These are phyloP conservation scores for Panicum miliaceum DNA, from an alignment of 176 grass and related monocot genomes.

Conservation along the genomic window DNA sequence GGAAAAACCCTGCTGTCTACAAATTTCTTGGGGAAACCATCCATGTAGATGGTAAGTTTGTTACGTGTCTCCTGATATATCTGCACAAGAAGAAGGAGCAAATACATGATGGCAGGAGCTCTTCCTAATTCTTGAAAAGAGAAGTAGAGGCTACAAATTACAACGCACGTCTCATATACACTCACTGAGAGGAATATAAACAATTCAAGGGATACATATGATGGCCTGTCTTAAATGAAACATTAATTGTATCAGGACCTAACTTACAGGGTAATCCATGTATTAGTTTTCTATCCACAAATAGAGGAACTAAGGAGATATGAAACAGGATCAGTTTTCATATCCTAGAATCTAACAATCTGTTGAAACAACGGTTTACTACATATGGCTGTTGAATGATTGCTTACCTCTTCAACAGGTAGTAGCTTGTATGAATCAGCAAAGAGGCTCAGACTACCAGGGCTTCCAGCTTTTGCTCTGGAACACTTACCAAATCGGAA, in stretches of 20 bases:
- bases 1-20: conserved; percentile 83
- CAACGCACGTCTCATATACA: background rate
- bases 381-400: background rate
- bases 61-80: conserved; percentile 1
- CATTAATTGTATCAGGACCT: background rate
- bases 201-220: background rate
- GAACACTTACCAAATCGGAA: conserved; percentile 91
- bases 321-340: conserved; percentile 10
- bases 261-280: background rate
- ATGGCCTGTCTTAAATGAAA: conserved; percentile 9
- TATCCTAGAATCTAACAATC: background rate
- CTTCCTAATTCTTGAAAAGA: background rate
- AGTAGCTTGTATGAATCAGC: conserved; percentile 74
- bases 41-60: conserved; percentile 72
- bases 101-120: background rate
- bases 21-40: conserved; percentile 77
- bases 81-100: background rate
- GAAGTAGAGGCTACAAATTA: background rate
- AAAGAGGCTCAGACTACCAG: conserved; percentile 66
- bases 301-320: background rate
- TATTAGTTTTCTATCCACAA: conserved; percentile 14
- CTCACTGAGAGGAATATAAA: background rate
- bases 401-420: conserved; percentile 48
- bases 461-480: conserved; percentile 88
- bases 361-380: conserved; percentile 15